These are phyloP conservation scores for Ustilago bromivora DNA, from an alignment of 1,284 basidiomycete genomes.

Conservation along the genomic window DNA sequence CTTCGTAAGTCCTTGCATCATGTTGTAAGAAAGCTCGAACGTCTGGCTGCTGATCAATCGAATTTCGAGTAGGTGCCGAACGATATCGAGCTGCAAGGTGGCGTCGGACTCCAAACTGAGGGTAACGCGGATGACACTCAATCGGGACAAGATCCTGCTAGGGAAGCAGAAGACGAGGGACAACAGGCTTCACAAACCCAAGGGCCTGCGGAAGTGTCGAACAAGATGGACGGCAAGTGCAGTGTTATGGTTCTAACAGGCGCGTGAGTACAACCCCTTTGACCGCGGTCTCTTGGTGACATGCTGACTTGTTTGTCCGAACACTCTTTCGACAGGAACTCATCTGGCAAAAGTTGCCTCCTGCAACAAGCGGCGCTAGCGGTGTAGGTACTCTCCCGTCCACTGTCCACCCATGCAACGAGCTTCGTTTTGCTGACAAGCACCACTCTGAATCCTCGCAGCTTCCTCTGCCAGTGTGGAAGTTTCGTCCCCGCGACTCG, in stretches of 20 bases:
- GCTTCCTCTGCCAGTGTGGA: conserved; percentile 43
- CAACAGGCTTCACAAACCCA: neutral
- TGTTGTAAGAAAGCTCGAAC: neutral
- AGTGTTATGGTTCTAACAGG: conserved; percentile 52
- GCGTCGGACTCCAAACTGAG: conserved; percentile 10
- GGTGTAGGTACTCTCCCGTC: conserved; percentile 14
- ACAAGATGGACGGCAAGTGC: neutral
- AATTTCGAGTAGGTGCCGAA: conserved; percentile 37
- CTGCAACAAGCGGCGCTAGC: conserved; percentile 47
- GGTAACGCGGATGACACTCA: neutral
- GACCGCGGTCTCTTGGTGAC: neutral
- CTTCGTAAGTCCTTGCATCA: conserved; percentile 23
- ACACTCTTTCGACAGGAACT: conserved; percentile 29
- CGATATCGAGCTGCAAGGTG: conserved; percentile 42
- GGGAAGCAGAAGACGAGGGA: neutral
- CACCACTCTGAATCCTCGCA: neutral
- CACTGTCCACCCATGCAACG: neutral
- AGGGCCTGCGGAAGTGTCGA: neutral
- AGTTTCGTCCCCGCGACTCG: conserved; percentile 39
- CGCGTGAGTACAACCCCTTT: conserved; percentile 29
- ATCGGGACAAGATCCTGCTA: no score
- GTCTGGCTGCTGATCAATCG: neutral
- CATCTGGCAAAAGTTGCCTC: conserved; percentile 52
- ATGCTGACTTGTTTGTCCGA: neutral
- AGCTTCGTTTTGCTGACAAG: neutral